Base-by-base conservation (phyloP, 1,139 yeast species). In the Arxiozyma bovina region DNA sequence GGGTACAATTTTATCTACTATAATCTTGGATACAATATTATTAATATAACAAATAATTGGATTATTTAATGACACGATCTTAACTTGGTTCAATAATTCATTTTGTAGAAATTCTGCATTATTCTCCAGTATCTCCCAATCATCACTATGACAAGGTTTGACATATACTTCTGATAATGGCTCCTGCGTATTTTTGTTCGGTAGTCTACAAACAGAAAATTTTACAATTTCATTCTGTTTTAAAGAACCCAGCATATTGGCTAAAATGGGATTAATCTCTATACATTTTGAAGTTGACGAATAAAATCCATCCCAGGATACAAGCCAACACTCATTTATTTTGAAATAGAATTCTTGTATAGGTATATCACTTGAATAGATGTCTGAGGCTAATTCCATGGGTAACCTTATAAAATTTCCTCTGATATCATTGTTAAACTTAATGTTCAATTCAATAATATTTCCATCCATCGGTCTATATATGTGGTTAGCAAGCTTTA, bases 61-160 rank as follows among this genome's bases (percentile, higher is more conserved):
- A 59, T 85, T 93, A 51, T 77, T 74, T 27, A 76, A 58, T 0
- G 83, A 74, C 1, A 90, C 87, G 52, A 94, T 87, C 56, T 98
- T 75, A 1, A 94, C 83, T 68, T 91, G 98, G 53, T 83, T 81
- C 47, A 91, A 73, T 62, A 91, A 76, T 61, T 82, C 81, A 51
- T 82, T 81, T 65, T 93, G 98, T 45, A 93, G 77, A 51, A 77
- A 79, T 50, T 79, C 82, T 1, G 96, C 94, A 69, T 93, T 88
- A 4, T 87, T 72, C 64, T 90, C 96, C 6, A 90, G 87, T 45
- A 87, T 74, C 62, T 91, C 98, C 98, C 98, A 93, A 66, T 93
- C 99, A 4, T 86, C 78, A 3, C 84, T 70, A 0, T 87, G 77
- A 41, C 79, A 70, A 0, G 98, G 98, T 65, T 89, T 97, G 48